Conservation (phyloP, 2,329 filamentous ascomycete genomes). For the Neopestalotiopsis sp. region DNA sequence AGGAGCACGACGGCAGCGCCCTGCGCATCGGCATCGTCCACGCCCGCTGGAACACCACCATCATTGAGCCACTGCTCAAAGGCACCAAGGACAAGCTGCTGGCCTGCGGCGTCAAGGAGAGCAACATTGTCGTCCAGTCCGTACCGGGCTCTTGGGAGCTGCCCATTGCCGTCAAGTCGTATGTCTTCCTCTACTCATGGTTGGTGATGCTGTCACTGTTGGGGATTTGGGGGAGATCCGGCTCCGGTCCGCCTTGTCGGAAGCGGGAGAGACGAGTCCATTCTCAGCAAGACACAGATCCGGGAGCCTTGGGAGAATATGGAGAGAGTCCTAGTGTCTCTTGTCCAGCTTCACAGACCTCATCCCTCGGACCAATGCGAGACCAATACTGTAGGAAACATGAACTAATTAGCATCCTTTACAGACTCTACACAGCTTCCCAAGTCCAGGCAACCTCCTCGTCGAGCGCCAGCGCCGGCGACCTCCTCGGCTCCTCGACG, state of each 20-base stretch:
- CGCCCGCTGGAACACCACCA: slow-evolving; percentile 89
- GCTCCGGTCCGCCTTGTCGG: too few relatives aligned
- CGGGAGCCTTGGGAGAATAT: too few relatives aligned
- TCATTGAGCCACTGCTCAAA: slow-evolving; percentile 84
- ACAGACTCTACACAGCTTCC: slow-evolving; percentile 81
- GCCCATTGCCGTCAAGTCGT: slow-evolving; percentile 88
- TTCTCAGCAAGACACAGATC: too few relatives aligned
- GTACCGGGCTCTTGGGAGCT: slow-evolving; percentile 96
- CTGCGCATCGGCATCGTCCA: slow-evolving; percentile 95
- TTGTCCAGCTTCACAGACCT: too few relatives aligned
- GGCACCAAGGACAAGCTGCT: slow-evolving; percentile 81
- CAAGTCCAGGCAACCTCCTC: slow-evolving; percentile 76
- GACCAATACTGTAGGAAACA: too few relatives aligned
- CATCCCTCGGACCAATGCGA: too few relatives aligned
- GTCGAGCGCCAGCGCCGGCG: slow-evolving; percentile 70
- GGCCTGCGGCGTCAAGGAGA: slow-evolving; percentile 79
- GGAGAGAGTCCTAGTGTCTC: too few relatives aligned
- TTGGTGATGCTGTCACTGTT: neutral
- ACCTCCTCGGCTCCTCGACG: slow-evolving; percentile 73
- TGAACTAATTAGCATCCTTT: slow-evolving; percentile 10
- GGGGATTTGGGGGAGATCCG: too few relatives aligned
- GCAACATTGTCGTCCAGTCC: slow-evolving; percentile 87
- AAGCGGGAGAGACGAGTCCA: too few relatives aligned
- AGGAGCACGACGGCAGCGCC: slow-evolving; percentile 69
- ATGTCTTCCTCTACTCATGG: slow-evolving; percentile 34